Evolutionary conservation across 805 yeast species (phyloP), one percentile per base, ranked within the genome.

Genomic region (Ogataea parapolymorpha): DNA sequence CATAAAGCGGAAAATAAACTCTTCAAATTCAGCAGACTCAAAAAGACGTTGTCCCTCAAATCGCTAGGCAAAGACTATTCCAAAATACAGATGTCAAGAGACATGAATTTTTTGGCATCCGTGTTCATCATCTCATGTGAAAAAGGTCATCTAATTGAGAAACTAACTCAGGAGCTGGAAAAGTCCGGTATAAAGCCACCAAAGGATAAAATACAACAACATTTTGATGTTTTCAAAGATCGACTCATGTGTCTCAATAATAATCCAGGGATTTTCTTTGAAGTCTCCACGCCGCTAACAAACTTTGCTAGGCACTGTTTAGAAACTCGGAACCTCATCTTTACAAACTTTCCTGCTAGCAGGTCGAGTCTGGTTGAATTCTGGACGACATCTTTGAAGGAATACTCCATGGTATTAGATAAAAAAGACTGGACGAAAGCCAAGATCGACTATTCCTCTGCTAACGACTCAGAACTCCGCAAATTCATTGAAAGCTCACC

Each of bases 301-400:
- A 61, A 58, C 25, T 57, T 60, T 42, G 62, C 58, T 8, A 41
- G 55, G 16, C 62, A 55, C 39, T 61, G 62, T 32, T 25, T 58
- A 3, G 32, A 46, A 5, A 34, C 48, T 5, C 46, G 49, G 27
- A 45, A 50, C 11, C 30, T 31, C 15, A 47, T 61, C 3, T 53
- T 53, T 36, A 22, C 39, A 2, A 20, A 41, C 3, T 49, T 29
- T 17, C 58, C 55, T 6, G 45, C 47, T 16, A 53, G 64, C 4
- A 32, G 48, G 8, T 37, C 46, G 8, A 48, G 54, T 13, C 42
- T 62, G 24, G 37, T 40, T 2, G 26, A 51, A 20, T 62, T 54
- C 39, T 60, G 62, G 62, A 44, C 54, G 8, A 42, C 55, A 11
- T 59, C 60, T 2, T 32, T 45, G 29, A 27, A 52, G 11, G 46